phyloP scores from a whole-genome alignment of 2,329 filamentous ascomycete genomes.

The Paecilomyces sp. region DNA sequence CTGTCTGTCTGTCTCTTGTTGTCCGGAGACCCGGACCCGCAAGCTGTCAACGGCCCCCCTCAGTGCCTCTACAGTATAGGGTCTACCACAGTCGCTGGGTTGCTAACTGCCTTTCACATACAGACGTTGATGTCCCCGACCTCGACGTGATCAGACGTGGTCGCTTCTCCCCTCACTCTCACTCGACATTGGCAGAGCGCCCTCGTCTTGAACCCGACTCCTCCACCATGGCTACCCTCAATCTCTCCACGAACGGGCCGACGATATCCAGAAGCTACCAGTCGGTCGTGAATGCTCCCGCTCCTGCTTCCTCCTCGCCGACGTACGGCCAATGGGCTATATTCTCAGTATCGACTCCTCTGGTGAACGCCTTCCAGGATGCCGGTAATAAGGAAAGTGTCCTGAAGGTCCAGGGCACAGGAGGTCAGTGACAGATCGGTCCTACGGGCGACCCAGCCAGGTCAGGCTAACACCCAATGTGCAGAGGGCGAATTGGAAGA shows the following conservation, averaged over 20 bases:
- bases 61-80: not conserved
- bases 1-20: not conserved
- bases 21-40: not conserved
- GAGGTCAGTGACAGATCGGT: conserved; percentile 51
- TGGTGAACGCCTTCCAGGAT: conserved; percentile 89
- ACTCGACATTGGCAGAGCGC: not conserved
- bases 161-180: not conserved
- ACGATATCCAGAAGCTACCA: conserved; percentile 74
- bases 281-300: conserved; percentile 56
- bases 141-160: not conserved
- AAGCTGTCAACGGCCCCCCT: not conserved
- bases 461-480: conserved; percentile 15
- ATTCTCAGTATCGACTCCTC: conserved; percentile 84
- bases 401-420: conserved; percentile 86
- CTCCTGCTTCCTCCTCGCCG: conserved; percentile 58
- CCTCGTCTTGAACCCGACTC: not conserved
- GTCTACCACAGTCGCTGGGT: not conserved
- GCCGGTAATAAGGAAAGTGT: conserved; percentile 82
- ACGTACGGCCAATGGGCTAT: conserved; percentile 91
- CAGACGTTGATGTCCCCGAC: not conserved
- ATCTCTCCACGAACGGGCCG: conserved; percentile 70
- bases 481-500: conserved; percentile 85
- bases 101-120: not conserved
- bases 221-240: conserved; percentile 65
- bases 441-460: not conserved